Evolutionary conservation across 805 yeast genomes (phyloP), one percentile per base, ranked within the genome.

Genomic region (Myxozyma melibiosi): DNA sequence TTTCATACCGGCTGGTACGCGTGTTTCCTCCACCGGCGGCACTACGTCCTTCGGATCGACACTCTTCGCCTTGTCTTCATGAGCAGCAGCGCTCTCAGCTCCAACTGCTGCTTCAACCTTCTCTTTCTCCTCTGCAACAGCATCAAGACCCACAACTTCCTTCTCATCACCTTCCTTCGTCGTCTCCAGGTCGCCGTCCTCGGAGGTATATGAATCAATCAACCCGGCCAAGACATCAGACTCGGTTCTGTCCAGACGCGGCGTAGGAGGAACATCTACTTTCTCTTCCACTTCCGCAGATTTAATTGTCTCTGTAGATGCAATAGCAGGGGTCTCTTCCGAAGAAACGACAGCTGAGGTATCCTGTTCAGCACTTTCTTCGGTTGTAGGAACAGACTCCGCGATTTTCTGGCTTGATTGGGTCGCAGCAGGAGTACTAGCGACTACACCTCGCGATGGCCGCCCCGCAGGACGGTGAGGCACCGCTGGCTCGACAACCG

Each of bases 221-320:
- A 55, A 28, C 45, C 40, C 40, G 27, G 45, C 55, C 31, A 55
- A 18, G 18, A 47, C 38, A 46, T 55, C 59, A n/a, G 52, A 49
- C 14, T 37, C 37, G n/a, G 47, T 18, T n/a, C n/a, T n/a, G n/a
- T n/a, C n/a, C n/a, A n/a, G n/a, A n/a, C n/a, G n/a, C n/a, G n/a
- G n/a, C n/a, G n/a, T n/a, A n/a, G n/a, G n/a, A n/a, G n/a, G n/a
- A n/a, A n/a, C n/a, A n/a, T n/a, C n/a, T 20, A 3, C 48, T 38
- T 33, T 9, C 31, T 8, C 5, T 20, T 25, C 8, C 33, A 4
- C 31, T 25, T 25, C 27, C 45, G 3, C 14, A 16, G n/a, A 13
- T 27, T 27, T 34, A 14, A 2, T 27, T 42, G 4, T 35, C 35
- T 28, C 46, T n/a, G 20, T 27, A 25, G 45, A n/a, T n/a, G n/a